Evolutionary conservation across 2,329 filamentous ascomycete genomes (phyloP).

Genomic region (Zelopaecilomyces penicillatus): DNA sequence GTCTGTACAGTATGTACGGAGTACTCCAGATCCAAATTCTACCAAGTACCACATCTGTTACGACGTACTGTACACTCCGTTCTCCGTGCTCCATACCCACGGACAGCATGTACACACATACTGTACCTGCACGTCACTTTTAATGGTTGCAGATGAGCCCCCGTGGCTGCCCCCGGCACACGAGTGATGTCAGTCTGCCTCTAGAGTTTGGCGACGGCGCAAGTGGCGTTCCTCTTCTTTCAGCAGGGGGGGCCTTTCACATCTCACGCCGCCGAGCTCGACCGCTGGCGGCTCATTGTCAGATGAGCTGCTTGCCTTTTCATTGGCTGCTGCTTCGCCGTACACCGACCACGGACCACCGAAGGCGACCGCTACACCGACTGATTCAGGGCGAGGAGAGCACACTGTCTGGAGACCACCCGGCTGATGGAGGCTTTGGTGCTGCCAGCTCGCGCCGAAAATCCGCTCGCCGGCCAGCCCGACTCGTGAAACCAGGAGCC

Average conservation of each 20-base stretch:
- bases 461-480: slow-evolving; percentile 5
- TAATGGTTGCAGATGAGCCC: slow-evolving; percentile 4
- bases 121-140: slow-evolving; percentile 9
- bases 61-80: too few species aligned
- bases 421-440: neutral
- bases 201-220: slow-evolving; percentile 7
- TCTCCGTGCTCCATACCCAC: too few species aligned
- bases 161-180: slow-evolving; percentile 1
- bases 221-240: slow-evolving; percentile 1
- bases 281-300: too few species aligned
- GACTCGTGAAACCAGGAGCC: slow-evolving; percentile 3
- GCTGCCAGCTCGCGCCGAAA: neutral
- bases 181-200: slow-evolving; percentile 10
- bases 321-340: too few species aligned
- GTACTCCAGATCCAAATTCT: too few species aligned
- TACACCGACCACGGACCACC: too few species aligned
- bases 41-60: too few species aligned
- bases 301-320: too few species aligned
- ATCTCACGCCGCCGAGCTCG: too few species aligned
- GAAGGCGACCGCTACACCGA: neutral
- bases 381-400: neutral
- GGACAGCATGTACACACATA: too few species aligned
- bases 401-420: neutral
- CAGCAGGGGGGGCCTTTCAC: too few species aligned
- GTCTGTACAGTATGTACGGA: too few species aligned